These are phyloP conservation scores for Cutaneotrichosporon spelunceum DNA, from an alignment of 1,284 basidiomycete genomes.

Conservation along the genomic window DNA sequence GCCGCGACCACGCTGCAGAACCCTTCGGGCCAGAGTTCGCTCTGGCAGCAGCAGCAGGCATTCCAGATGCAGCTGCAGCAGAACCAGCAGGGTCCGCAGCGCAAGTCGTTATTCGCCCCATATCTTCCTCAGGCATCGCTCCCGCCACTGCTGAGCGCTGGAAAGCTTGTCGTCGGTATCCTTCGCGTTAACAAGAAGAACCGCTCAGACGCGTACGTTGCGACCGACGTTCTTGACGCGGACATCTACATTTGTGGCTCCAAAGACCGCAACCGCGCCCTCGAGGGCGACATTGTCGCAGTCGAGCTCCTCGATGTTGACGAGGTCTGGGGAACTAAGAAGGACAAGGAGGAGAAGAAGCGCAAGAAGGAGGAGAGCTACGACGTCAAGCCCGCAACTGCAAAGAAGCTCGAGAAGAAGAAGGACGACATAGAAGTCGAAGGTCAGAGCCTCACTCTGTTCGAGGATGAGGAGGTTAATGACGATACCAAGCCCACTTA, in stretches of 20 bases:
- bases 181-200: constrained; percentile 98
- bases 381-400: constrained; percentile 63
- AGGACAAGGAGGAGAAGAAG: constrained; percentile 99
- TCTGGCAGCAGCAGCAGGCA: constrained; percentile 76
- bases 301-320: constrained; percentile 97
- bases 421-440: constrained; percentile 99
- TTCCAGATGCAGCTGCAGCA: constrained; percentile 79
- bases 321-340: constrained; percentile 98
- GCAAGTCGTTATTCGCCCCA: constrained; percentile 97
- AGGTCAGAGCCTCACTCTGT: constrained; percentile 91
- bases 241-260: constrained; percentile 99
- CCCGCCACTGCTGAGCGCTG: constrained; percentile 93
- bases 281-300: constrained; percentile 98
- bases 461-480: constrained; percentile 97
- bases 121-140: constrained; percentile 97
- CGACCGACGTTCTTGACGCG: constrained; percentile 97
- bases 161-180: constrained; percentile 96
- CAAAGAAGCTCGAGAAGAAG: constrained; percentile 97
- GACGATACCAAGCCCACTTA: constrained; percentile 84
- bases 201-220: constrained; percentile 96
- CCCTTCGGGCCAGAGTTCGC: constrained; percentile 49
- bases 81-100: constrained; percentile 80
- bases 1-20: constrained; percentile 80
- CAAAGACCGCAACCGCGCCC: constrained; percentile 95
- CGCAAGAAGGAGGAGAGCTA: constrained; percentile 98